phyloP scores from a whole-genome alignment of 805 yeast species.

The Schizosaccharomyces cryophilus region DNA sequence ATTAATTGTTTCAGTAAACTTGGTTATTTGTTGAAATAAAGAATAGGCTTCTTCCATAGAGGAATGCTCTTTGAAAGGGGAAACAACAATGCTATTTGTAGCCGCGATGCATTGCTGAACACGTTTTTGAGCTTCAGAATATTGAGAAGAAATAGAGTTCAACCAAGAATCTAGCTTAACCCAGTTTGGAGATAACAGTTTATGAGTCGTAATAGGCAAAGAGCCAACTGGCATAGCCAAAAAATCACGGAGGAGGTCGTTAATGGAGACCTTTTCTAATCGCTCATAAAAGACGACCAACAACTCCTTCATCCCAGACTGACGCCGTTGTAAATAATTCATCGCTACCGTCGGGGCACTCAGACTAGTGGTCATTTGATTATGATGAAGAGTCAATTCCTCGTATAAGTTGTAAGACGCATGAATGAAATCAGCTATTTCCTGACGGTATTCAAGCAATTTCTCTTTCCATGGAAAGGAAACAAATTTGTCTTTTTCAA shows the following conservation, averaged over 20 bases:
- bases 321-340: not conserved
- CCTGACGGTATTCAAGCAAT: not conserved
- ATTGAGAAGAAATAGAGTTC: not conserved
- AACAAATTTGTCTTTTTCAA: too few relatives aligned
- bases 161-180: not conserved
- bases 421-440: not conserved
- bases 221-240: not conserved
- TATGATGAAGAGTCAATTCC: not conserved
- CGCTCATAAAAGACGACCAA: not conserved
- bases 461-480: not conserved
- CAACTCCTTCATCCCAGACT: not conserved
- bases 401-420: not conserved
- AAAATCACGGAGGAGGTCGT: not conserved
- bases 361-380: not conserved
- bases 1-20: too few relatives aligned
- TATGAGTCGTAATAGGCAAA: not conserved
- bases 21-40: too few relatives aligned
- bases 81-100: not conserved
- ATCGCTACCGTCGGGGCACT: not conserved
- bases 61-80: not conserved
- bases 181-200: not conserved
- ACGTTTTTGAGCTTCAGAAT: conserved; percentile 1
- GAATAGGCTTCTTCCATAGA: not conserved
- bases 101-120: not conserved
- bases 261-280: not conserved